A percentile compares a stretch with the other conserved stretches of the same genome.
Evolutionary conservation across 495 filamentous ascomycete species (phyloP).

Genomic region (Podospora tetraspora): DNA sequence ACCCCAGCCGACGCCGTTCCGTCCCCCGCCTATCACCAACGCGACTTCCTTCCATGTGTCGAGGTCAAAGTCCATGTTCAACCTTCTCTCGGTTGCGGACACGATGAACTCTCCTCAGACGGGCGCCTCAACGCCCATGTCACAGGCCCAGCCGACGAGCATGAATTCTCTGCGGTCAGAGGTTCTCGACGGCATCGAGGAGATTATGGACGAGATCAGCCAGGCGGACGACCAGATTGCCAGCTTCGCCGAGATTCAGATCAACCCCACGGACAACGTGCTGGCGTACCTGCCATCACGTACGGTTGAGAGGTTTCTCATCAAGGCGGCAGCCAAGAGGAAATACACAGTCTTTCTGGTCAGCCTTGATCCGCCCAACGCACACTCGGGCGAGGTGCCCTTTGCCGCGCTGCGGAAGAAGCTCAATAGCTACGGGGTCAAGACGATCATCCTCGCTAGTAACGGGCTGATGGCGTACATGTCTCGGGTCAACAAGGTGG

Average conservation of each 20-base stretch:
- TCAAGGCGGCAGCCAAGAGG: conserved; percentile 75
- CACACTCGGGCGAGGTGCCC: conserved; percentile 43
- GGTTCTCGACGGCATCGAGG: conserved; percentile 79
- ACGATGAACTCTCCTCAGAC: conserved; percentile 31
- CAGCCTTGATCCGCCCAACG: conserved; percentile 33
- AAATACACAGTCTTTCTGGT: conserved; percentile 84
- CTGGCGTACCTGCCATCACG: conserved; percentile 74
- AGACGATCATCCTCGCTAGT: conserved; percentile 75
- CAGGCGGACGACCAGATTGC: conserved; percentile 88
- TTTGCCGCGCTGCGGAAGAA: conserved; percentile 63
- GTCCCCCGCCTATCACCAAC: conserved; percentile 40
- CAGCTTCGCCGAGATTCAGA: conserved; percentile 76
- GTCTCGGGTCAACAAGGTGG: conserved; percentile 89
- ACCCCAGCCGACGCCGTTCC: conserved; percentile 28
- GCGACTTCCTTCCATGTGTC: conserved; percentile 52
- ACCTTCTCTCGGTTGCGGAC: conserved; percentile 52
- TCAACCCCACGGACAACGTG: conserved; percentile 84
- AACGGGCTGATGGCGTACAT: conserved; percentile 85
- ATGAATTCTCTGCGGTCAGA: conserved; percentile 70
- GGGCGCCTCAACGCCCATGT: conserved; percentile 42
- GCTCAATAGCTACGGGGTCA: conserved; percentile 68
- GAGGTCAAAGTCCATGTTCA: conserved; percentile 77
- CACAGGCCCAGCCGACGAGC: conserved; percentile 31
- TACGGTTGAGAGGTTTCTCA: conserved; percentile 79
- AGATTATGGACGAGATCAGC: conserved; percentile 85